A percentile compares a stretch with the other conserved stretches of the same genome.
phyloP scores from a whole-genome alignment of 192 early-diverging fungal species.

The Backusella mclennaniae region DNA sequence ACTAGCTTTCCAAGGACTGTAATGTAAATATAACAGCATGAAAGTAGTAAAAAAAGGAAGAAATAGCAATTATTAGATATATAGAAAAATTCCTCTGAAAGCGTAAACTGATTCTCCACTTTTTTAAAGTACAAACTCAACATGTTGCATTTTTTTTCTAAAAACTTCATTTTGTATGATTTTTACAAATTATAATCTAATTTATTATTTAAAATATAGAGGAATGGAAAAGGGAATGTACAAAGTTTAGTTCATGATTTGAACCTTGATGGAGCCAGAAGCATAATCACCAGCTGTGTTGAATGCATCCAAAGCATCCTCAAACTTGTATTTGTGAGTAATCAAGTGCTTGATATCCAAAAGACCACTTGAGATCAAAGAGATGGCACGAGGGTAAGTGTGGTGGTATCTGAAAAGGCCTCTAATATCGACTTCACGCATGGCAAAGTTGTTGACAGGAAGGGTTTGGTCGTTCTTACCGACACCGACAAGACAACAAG shows the following conservation, averaged over 20 bases:
- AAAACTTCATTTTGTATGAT: background rate
- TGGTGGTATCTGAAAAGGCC: conserved; percentile 36
- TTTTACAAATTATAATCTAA: background rate
- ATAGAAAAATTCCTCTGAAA: no score
- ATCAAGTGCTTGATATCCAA: conserved; percentile 35
- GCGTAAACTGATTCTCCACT: no score
- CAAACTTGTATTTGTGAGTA: conserved; percentile 33
- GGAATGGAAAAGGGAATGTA: background rate
- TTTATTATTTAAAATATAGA: background rate
- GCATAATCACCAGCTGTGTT: conserved; percentile 23
- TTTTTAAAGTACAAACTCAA: no score
- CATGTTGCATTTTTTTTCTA: no score
- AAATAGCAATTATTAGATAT: no score
- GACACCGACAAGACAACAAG: conserved; percentile 35
- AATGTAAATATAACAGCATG: no score
- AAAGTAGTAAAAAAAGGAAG: no score
- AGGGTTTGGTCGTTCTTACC: conserved; percentile 29
- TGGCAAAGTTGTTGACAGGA: conserved; percentile 31
- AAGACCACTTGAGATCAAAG: conserved; percentile 23
- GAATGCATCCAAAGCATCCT: conserved; percentile 35
- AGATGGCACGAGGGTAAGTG: conserved; percentile 30
- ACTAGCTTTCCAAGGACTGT: no score
- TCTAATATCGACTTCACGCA: conserved; percentile 33
- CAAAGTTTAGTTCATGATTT: conserved; percentile 26
- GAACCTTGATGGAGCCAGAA: conserved; percentile 22